These are phyloP conservation scores for Torulaspora pretoriensis DNA, from an alignment of 1,139 yeast genomes.

Conservation along the genomic window DNA sequence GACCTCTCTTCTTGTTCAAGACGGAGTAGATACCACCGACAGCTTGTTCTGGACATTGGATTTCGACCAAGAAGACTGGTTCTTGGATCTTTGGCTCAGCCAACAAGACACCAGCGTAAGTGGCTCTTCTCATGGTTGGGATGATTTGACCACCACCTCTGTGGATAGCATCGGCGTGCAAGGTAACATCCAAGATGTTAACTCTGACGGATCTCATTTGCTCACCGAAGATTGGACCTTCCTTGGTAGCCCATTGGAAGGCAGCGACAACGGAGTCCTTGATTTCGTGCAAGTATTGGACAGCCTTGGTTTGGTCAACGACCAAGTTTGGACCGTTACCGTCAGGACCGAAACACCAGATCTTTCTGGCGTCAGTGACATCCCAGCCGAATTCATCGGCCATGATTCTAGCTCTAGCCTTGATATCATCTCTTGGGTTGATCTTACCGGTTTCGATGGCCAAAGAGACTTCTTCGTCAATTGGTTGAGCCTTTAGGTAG, in stretches of 20 bases:
- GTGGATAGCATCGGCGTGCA: conserved; percentile 99
- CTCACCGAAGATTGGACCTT: conserved; percentile 99
- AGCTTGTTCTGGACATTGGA: conserved; percentile 99
- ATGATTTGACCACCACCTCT: conserved; percentile 99
- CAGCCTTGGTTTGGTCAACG: conserved; percentile 99
- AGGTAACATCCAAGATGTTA: conserved; percentile 98
- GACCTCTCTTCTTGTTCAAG: conserved; percentile 99
- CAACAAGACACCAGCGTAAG: conserved; percentile 95
- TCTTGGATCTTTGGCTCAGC: conserved; percentile 99
- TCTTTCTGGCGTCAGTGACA: conserved; percentile 99
- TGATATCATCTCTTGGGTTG: conserved; percentile 96
- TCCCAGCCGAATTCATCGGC: conserved; percentile 99
- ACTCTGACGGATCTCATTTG: conserved; percentile 91
- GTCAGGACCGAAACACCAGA: conserved; percentile 99
- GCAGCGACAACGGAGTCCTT: conserved; percentile 99
- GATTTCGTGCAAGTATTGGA: conserved; percentile 97
- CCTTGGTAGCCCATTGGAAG: conserved; percentile 99
- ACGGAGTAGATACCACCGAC: conserved; percentile 99
- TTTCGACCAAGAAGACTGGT: conserved; percentile 98
- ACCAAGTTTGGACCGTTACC: conserved; percentile 98
- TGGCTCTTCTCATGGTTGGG: conserved; percentile 99
- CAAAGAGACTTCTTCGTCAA: conserved; percentile 84
- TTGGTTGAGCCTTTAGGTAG: conserved; percentile 95
- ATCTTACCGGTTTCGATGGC: conserved; percentile 94
- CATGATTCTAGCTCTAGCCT: conserved; percentile 97